A percentile compares a stretch with the other conserved stretches of the same genome.
phyloP scores from a whole-genome alignment of 352 stramenopile species.

The Phytopythium delawarense region DNA sequence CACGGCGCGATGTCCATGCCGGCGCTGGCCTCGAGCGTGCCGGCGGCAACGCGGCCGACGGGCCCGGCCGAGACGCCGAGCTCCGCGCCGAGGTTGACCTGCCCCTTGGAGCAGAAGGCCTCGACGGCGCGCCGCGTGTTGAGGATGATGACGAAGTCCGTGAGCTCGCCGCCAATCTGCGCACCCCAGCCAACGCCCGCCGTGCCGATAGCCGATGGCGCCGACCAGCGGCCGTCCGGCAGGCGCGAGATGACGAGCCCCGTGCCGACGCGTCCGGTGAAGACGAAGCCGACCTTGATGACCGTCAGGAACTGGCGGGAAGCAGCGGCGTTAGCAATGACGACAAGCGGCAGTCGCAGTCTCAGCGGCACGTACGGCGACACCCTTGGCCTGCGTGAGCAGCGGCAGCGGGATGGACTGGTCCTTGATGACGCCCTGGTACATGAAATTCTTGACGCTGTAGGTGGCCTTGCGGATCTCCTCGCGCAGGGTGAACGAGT shows the following conservation, averaged over 20 bases:
- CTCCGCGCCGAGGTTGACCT: constrained; percentile 90
- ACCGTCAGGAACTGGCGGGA: constrained; percentile 86
- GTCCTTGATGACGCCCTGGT: constrained; percentile 85
- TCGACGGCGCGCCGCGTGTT: constrained; percentile 86
- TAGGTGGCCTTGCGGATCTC: constrained; percentile 93
- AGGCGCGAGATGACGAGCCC: constrained; percentile 92
- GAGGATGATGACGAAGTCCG: constrained; percentile 93
- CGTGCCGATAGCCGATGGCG: constrained; percentile 93
- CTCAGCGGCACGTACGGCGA: constrained; percentile 49
- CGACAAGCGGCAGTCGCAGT: not conserved
- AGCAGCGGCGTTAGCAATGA: not conserved
- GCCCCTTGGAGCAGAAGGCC: constrained; percentile 79
- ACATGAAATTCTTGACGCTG: constrained; percentile 91
- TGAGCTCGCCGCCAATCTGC: constrained; percentile 90
- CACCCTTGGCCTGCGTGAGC: constrained; percentile 85
- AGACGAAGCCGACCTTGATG: constrained; percentile 88
- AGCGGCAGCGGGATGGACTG: constrained; percentile 87
- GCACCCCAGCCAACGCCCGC: constrained; percentile 88
- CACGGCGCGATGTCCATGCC: constrained; percentile 82
- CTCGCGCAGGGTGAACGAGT: constrained; percentile 87
- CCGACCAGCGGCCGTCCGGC: constrained; percentile 92
- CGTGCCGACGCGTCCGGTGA: constrained; percentile 84
- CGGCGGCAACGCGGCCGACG: constrained; percentile 84
- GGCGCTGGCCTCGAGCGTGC: constrained; percentile 65
- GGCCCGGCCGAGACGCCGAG: constrained; percentile 85